Evolutionary conservation across 345 rosid genomes (phyloP).

Genomic region (Eucalyptus regnans): DNA sequence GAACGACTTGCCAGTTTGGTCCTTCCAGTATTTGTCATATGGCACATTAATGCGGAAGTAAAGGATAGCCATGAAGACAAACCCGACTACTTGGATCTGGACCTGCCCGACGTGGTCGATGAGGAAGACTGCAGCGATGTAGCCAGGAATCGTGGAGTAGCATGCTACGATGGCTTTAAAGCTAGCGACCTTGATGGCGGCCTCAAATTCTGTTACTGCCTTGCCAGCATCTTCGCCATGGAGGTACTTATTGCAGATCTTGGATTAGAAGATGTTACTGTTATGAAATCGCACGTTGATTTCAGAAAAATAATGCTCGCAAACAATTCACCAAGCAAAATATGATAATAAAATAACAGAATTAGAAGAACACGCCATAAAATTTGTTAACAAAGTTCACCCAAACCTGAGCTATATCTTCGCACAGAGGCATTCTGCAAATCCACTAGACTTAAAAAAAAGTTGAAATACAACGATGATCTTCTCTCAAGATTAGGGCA

Average conservation of each 20-base stretch:
- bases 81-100: not conserved
- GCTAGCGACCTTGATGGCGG: not conserved
- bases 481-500: no score
- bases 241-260: not conserved
- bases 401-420: no score
- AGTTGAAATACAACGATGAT: no score
- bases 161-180: not conserved
- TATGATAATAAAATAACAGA: no score
- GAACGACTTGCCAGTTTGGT: slow-evolving; percentile 6
- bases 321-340: no score
- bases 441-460: no score
- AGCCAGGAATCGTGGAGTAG: not conserved
- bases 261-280: not conserved
- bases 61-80: not conserved
- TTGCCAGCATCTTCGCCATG: not conserved
- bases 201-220: not conserved
- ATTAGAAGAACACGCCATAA: no score
- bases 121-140: not conserved
- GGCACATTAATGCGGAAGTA: slow-evolving; percentile 3
- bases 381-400: no score
- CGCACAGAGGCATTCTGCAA: no score
- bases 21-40: slow-evolving; percentile 15
- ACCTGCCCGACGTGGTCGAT: not conserved
- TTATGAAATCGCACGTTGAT: no score
- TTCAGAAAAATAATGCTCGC: no score